Evolutionary conservation across 495 filamentous ascomycete genomes (phyloP).

Genomic region (Penicillium daleae): DNA sequence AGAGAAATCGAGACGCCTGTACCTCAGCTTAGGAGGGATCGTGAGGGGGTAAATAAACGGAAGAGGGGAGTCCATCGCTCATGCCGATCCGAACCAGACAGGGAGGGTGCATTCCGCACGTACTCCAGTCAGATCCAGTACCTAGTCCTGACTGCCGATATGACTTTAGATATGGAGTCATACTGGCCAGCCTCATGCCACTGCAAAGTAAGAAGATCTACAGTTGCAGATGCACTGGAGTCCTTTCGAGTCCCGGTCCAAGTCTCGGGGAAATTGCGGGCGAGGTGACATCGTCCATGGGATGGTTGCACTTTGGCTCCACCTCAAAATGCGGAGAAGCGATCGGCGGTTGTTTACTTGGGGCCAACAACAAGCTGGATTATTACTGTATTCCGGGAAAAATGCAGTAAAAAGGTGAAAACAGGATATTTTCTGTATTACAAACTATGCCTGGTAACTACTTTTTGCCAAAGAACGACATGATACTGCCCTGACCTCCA

Average conservation of each 20-base stretch:
- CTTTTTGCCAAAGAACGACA: conserved; percentile 93
- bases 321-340: conserved; percentile 32
- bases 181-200: neutral
- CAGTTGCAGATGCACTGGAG: neutral
- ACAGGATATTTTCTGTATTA: neutral
- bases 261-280: conserved; percentile 19
- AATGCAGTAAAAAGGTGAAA: no score
- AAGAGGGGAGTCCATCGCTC: conserved; percentile 13
- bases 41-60: conserved; percentile 12
- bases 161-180: neutral
- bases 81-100: conserved; percentile 30
- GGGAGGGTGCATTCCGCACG: conserved; percentile 26
- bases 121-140: neutral
- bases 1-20: neutral
- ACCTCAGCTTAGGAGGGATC: neutral
- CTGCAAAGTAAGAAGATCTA: neutral
- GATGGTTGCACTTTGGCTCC: conserved; percentile 29
- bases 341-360: conserved; percentile 25
- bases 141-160: neutral
- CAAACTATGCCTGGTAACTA: conserved; percentile 30
- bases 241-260: neutral
- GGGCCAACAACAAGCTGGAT: no score
- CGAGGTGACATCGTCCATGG: conserved; percentile 31
- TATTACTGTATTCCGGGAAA: neutral
- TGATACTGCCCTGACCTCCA: conserved; percentile 80